Evolutionary conservation across 176 grass and related monocot genomes (phyloP), one percentile per base, ranked within the genome.

Genomic region (Aegilops bicornis): DNA sequence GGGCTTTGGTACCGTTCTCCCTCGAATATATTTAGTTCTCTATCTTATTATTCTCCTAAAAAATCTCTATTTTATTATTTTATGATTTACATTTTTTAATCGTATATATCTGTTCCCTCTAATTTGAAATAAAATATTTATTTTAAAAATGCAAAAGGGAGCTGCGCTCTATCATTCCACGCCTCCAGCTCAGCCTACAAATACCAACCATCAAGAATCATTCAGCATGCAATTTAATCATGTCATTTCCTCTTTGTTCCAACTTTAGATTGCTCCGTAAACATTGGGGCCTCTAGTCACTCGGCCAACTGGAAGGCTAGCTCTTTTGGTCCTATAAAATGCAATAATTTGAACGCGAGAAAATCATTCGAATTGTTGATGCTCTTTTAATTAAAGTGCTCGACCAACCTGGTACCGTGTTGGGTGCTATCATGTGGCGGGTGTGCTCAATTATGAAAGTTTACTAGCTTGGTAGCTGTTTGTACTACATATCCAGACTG

Each of bases 381-480:
- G 60, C 60, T 65, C 23, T 65, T 80, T 45, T 45, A 63, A 8
- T 45, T 80, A 48, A 22, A 47, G 24, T 80, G 61, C 16, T 47
- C 9, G 36, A 13, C 15, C 78, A 15, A 29, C 37, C 24, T 27
- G 13, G 7, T 20, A 59, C 54, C 7, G 5, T 43, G 23, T 30
- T 80, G 1, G 33, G 4, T 64, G 60, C 23, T 64, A 17, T 29
- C 59, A 80, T 64, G 36, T 14, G 14, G 3, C 16, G 6, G 50
- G 50, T 19, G 15, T 61, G 50, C 68, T 30, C 23, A 43, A 73
- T 74, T 73, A 63, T 84, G 82, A 75, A 75, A 39, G 20, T 39
- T 31, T 14, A 20, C 1, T 33, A 63, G 9, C 68, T n/a, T 27
- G 11, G 2, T 62, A 61, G 32, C 33, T n/a, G 23, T 42, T 74